Conservation (phyloP, 2,329 filamentous ascomycete genomes). For the Pseudocercospora cruenta region DNA sequence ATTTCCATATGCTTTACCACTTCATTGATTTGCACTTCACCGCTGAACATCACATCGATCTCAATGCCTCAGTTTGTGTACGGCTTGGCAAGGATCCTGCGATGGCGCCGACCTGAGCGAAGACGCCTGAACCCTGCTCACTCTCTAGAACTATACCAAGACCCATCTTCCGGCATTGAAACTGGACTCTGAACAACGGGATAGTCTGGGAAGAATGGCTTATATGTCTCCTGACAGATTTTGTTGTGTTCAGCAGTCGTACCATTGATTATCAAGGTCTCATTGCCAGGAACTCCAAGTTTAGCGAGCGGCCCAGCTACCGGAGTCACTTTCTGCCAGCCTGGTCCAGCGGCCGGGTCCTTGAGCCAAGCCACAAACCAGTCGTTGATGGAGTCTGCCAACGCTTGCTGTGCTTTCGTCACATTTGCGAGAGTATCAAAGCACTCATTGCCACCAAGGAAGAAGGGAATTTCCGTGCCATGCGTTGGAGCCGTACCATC, state of each 20-base stretch:
- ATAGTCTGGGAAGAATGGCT: constrained; percentile 4
- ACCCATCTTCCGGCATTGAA: neutral
- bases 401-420: constrained; percentile 3
- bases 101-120: neutral
- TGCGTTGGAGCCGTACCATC: constrained; percentile 1
- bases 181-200: neutral
- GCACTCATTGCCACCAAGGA: constrained; percentile 9
- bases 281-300: constrained; percentile 6
- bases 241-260: constrained; percentile 9
- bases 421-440: constrained; percentile 9
- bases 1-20: neutral
- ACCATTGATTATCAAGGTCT: neutral
- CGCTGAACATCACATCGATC: neutral
- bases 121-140: neutral
- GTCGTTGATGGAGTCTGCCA: constrained; percentile 10
- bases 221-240: constrained; percentile 1
- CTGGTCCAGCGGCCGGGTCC: constrained; percentile 7
- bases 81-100: neutral
- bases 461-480: constrained; percentile 14
- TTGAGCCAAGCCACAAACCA: constrained; percentile 17
- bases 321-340: constrained; percentile 1
- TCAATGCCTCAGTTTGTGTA: constrained; percentile 1
- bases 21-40: neutral
- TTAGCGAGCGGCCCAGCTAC: constrained; percentile 1
- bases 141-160: neutral